Evolutionary conservation across 768 basidiomycete species (phyloP).

Genomic region (Termitomyces sp.): DNA sequence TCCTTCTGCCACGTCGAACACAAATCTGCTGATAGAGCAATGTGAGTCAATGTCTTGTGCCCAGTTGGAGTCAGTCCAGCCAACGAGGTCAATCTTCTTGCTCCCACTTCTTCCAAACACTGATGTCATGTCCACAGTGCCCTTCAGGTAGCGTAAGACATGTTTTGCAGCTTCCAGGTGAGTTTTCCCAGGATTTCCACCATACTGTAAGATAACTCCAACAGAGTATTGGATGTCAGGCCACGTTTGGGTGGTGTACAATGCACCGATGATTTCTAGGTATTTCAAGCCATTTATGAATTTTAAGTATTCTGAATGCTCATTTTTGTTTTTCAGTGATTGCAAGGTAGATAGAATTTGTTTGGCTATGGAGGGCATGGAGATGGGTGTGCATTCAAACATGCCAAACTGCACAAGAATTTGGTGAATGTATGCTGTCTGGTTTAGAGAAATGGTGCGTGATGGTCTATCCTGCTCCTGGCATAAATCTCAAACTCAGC

Average conservation of each 20-base stretch:
- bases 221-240: neutral
- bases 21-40: neutral
- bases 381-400: neutral
- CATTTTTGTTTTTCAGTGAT: neutral
- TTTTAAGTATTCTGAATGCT: neutral
- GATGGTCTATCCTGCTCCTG: neutral
- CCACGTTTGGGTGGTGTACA: neutral
- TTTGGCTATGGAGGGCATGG: neutral
- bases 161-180: neutral
- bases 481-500: neutral
- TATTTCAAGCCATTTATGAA: neutral
- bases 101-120: slow-evolving; percentile 1
- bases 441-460: neutral
- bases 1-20: neutral
- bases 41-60: neutral
- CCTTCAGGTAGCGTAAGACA: neutral
- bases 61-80: slow-evolving; percentile 2
- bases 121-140: neutral
- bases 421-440: neutral
- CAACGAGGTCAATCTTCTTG: neutral
- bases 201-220: neutral
- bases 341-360: neutral
- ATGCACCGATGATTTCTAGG: neutral
- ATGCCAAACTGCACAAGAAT: neutral
- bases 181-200: neutral